phyloP scores from a whole-genome alignment of 768 basidiomycete species.

The Leccinum obscurum region DNA sequence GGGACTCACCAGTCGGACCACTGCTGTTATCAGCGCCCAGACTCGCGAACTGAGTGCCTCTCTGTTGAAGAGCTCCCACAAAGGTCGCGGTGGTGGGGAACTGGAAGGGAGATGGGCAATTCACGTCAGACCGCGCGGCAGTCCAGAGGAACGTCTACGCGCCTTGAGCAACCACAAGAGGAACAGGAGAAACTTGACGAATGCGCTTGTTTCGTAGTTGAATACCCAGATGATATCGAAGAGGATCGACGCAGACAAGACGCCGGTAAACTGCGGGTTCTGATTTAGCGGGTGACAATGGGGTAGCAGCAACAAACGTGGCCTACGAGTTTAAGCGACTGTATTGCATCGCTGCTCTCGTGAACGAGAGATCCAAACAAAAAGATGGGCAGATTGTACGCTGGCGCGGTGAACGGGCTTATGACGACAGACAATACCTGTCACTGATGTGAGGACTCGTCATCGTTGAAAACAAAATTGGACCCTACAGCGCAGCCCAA shows the following conservation, averaged over 20 bases:
- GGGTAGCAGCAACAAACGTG: background rate
- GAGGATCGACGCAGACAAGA: constrained; percentile 59
- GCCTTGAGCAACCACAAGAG: constrained; percentile 63
- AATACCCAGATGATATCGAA: constrained; percentile 75
- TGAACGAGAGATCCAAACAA: constrained; percentile 75
- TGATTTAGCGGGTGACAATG: background rate
- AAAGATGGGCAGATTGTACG: constrained; percentile 82
- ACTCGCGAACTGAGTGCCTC: constrained; percentile 56
- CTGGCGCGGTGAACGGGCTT: constrained; percentile 54
- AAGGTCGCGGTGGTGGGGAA: constrained; percentile 61
- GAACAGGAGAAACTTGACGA: constrained; percentile 56
- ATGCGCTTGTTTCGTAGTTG: constrained; percentile 51
- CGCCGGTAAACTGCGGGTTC: constrained; percentile 56
- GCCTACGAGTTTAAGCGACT: constrained; percentile 62
- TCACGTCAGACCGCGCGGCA: background rate
- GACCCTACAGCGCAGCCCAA: constrained; percentile 57
- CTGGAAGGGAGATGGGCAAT: constrained; percentile 32
- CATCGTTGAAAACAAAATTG: background rate
- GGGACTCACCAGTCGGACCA: constrained; percentile 56
- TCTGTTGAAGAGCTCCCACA: constrained; percentile 51
- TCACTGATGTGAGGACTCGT: background rate
- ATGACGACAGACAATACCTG: constrained; percentile 64
- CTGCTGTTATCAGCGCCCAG: constrained; percentile 47
- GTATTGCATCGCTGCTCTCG: constrained; percentile 62
- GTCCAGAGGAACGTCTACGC: constrained; percentile 3